Evolutionary conservation across 108 stramenopile genomes (phyloP).

Genomic region (Nitzschia sp.): DNA sequence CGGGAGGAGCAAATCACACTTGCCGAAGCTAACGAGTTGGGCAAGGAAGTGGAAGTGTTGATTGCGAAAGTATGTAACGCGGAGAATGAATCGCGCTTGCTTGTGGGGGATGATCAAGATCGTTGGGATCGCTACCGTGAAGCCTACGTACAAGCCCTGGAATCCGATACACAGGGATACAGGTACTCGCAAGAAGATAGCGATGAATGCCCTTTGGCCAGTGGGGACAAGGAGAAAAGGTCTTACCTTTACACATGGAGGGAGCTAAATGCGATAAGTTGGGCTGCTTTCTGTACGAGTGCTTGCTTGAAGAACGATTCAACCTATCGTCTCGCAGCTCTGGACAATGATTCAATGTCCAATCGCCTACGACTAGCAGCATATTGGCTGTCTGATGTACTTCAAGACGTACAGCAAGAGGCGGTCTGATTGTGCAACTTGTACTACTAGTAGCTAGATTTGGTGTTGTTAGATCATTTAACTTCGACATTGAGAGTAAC

Average conservation of each 20-base stretch:
- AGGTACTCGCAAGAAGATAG: neutral
- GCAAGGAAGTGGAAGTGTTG: neutral
- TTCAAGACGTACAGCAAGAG: constrained; percentile 11
- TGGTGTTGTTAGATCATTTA: no score
- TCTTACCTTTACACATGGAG: constrained; percentile 11
- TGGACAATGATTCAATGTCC: constrained; percentile 9
- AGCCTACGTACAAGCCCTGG: constrained; percentile 7
- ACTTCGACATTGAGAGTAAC: no score
- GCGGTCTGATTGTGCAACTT: no score
- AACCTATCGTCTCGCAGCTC: constrained; percentile 11
- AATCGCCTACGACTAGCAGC: constrained; percentile 16
- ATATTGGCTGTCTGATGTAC: constrained; percentile 20
- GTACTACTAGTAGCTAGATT: no score
- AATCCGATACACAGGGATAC: constrained; percentile 20
- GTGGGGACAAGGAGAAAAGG: neutral
- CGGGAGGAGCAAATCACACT: constrained; percentile 1
- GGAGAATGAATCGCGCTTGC: neutral
- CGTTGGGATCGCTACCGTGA: constrained; percentile 16
- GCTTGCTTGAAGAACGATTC: neutral
- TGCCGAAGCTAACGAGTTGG: constrained; percentile 17
- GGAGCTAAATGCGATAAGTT: constrained; percentile 24
- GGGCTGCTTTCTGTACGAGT: constrained; percentile 27
- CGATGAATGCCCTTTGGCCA: no score
- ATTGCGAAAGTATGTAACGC: neutral
- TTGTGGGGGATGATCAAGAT: constrained; percentile 3